Evolutionary conservation across 495 filamentous ascomycete genomes (phyloP).

Genomic region (Glonium stellatum): DNA sequence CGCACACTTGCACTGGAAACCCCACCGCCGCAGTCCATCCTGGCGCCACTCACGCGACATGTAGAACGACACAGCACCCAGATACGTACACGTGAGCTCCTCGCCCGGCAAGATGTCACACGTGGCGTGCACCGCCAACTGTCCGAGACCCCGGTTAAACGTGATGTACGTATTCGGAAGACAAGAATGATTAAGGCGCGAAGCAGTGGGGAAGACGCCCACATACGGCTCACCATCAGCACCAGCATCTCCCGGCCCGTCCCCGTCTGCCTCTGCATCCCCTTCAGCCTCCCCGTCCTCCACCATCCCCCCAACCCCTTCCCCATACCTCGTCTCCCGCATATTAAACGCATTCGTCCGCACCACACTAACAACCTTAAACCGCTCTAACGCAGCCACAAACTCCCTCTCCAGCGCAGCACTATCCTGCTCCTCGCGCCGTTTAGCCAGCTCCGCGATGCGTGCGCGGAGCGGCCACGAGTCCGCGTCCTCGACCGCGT

Average conservation of each 20-base stretch:
- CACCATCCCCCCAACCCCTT: neutral
- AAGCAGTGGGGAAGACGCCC: constrained; percentile 16
- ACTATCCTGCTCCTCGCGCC: neutral
- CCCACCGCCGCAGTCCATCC: constrained; percentile 3
- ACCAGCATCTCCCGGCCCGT: too few species aligned
- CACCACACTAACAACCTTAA: neutral
- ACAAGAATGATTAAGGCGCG: constrained; percentile 32
- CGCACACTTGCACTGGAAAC: constrained; percentile 4
- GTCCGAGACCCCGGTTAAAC: constrained; percentile 15
- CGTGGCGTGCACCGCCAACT: constrained; percentile 20
- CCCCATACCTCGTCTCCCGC: neutral
- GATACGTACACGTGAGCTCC: constrained; percentile 26
- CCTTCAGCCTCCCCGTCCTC: neutral
- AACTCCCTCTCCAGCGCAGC: neutral
- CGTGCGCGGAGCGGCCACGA: constrained; percentile 1
- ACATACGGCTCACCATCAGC: too few species aligned
- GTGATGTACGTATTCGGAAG: constrained; percentile 25
- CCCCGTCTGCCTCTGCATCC: neutral
- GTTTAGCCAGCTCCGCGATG: neutral
- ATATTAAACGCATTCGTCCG: neutral
- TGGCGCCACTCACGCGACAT: constrained; percentile 2
- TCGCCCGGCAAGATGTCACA: constrained; percentile 21
- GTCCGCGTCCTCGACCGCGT: constrained; percentile 22
- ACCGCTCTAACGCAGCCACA: neutral
- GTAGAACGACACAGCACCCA: neutral